Conservation (phyloP, 2,329 filamentous ascomycete genomes). For the Helminthosporium solani region DNA sequence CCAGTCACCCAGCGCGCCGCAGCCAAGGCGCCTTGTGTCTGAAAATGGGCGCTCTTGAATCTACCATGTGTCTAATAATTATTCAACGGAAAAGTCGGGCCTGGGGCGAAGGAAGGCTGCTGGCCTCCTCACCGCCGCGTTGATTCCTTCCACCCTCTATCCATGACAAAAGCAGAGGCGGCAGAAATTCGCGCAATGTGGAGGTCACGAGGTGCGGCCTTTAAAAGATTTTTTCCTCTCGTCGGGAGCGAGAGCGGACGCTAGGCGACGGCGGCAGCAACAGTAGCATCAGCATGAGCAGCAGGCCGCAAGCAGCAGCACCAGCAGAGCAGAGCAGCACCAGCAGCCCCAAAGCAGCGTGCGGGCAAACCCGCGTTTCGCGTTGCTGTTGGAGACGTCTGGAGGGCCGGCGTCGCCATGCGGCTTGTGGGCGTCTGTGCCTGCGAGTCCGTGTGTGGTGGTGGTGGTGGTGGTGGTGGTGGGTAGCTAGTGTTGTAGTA, state of each 20-base stretch:
- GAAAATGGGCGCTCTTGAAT: constrained; percentile 16
- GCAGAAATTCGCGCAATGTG: constrained; percentile 18
- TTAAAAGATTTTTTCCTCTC: constrained; percentile 11
- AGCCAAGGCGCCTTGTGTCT: constrained; percentile 6
- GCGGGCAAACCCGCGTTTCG: constrained; percentile 15
- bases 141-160: too few relatives aligned
- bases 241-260: background rate
- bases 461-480: too few relatives aligned
- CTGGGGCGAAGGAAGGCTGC: too few relatives aligned
- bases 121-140: too few relatives aligned
- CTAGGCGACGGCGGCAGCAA: background rate
- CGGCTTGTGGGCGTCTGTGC: background rate
- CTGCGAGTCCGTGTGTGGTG: background rate
- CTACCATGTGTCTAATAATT: constrained; percentile 6
- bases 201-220: constrained; percentile 10
- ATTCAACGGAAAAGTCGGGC: too few relatives aligned
- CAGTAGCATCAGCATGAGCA: too few relatives aligned
- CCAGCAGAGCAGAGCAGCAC: too few relatives aligned
- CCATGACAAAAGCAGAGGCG: too few relatives aligned
- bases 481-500: too few relatives aligned
- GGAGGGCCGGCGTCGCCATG: background rate
- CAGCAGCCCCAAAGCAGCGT: too few relatives aligned
- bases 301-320: too few relatives aligned
- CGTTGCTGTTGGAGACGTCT: constrained; percentile 3
- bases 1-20: constrained; percentile 3